Evolutionary conservation across 164 flowering plant species (phyloP).

Genomic region (Annona squamosa): DNA sequence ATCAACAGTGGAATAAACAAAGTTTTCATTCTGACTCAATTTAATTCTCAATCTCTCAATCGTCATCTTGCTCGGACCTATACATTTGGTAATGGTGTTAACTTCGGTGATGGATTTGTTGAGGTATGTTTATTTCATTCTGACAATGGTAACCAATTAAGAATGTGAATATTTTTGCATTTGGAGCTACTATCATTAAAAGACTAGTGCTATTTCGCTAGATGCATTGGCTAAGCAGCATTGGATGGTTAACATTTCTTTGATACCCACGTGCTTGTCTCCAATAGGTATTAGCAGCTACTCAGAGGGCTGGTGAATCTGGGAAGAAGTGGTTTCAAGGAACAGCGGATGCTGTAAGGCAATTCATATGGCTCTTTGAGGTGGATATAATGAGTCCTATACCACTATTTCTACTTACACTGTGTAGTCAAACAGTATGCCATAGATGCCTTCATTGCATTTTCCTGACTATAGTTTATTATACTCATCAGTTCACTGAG

Average conservation of each 20-base stretch:
- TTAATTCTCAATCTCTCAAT: conserved; percentile 15
- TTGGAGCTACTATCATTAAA: not conserved
- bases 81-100: conserved; percentile 12
- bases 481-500: not conserved
- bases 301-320: conserved; percentile 14
- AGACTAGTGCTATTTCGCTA: not conserved
- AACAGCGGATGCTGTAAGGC: conserved; percentile 18
- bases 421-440: not conserved
- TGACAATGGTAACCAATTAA: not conserved
- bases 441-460: not conserved
- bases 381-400: not conserved
- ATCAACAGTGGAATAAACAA: conserved; percentile 18
- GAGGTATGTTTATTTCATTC: conserved; percentile 10
- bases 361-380: conserved; percentile 12
- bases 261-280: not conserved
- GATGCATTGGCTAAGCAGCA: not conserved
- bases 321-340: conserved; percentile 19
- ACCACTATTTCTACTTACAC: not conserved
- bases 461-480: not conserved
- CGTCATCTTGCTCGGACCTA: conserved; percentile 18
- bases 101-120: conserved; percentile 17
- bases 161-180: not conserved
- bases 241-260: not conserved
- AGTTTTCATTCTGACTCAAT: conserved; percentile 15
- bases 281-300: conserved; percentile 15